Base-by-base conservation (phyloP, 2,329 filamentous ascomycete genomes). In the Zymoseptoria crescenta region DNA sequence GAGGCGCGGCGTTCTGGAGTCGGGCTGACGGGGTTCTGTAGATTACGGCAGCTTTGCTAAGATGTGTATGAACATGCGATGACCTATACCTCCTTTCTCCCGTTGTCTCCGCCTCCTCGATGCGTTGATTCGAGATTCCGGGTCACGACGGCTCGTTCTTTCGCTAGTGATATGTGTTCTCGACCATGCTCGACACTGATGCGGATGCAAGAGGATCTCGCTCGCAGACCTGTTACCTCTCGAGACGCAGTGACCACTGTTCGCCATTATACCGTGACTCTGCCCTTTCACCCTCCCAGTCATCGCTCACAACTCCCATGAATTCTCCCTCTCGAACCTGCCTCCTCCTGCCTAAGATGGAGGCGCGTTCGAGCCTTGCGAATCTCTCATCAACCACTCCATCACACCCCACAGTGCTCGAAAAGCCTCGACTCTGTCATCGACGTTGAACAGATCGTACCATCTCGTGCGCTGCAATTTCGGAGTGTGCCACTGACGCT, bases 341-440 rank as follows among this genome's bases (percentile, higher is more conserved):
- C 35, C 35, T 45, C 35, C n/a, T 45, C 35, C 35, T 13, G 13
- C 16, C 35, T 45, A 45, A 45, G 35, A 45, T 16, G 35, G 13
- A 45, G 35, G 16, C 35, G 13, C 35, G n/a, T n/a, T 45, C 35
- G 35, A 45, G 35, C 35, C 35, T 45, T 16, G 35, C 4, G 35
- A 16, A 16, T 45, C 5, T 16, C 35, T 45, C 54, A 59, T 77
- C 57, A 85, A 68, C 69, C 81, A 83, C 48, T 76, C 77, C 74
- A 85, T 79, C 21, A 85, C 68, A 7, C 77, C 79, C 84, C 84
- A 86, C 4, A 86, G 66, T 0, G 77, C 81, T 54, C 79, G 73
- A 70, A 85, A 79, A 4, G 79, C 80, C 68, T 84, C 81, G 8
- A 79, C 68, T 19, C 84, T 78, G 50, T 86, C 79, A 20, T 79